Evolutionary conservation across 768 basidiomycete genomes (phyloP), one percentile per base, ranked within the genome.

Genomic region (Phallus indusiatus): DNA sequence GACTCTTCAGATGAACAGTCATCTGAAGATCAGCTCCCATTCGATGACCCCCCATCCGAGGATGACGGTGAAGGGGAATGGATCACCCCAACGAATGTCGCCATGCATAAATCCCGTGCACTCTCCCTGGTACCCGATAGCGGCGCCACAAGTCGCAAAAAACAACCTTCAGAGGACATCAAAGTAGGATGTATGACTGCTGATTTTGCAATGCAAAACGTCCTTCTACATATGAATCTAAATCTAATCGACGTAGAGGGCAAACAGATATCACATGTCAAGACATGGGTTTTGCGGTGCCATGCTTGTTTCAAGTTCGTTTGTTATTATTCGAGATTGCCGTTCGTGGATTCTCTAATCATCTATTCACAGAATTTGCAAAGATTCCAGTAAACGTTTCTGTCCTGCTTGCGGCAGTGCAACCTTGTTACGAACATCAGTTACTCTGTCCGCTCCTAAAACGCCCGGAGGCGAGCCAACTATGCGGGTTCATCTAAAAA

Each of bases 161-260:
- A 34, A 12, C 24, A 20, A 47, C 18, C 62, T 17, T 37, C 12
- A 46, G 28, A 48, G 28, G 22, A 21, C 55, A 22, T 37, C 11
- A 17, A 37, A 5, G 54, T 17, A 5, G 96, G 94, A 17, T 96
- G 94, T 69, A 93, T 98, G 89, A 98, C 96, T 9, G 90, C 90
- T 20, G 96, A 99, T 80, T 98, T 94, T 70, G 96, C 96, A 17
- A 96, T 99, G 85, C 96, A 99, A 73, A 99, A 99, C 67, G 91
- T 98, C 20, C 73, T 95, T 63, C 72, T 99, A 54, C 94, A 96
- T 70, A 94, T 98, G 89, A 89, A 89, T 0, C 73, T 99, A 62
- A 88, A 86, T 61, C 77, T 98, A 28, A 85, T 99, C 11, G 86
- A 93, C 9, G 81, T 89, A 7, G 92, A 94, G 62, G 96, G 96